Base-by-base conservation (phyloP, 805 yeast species). In the Candida qinlingensis region DNA sequence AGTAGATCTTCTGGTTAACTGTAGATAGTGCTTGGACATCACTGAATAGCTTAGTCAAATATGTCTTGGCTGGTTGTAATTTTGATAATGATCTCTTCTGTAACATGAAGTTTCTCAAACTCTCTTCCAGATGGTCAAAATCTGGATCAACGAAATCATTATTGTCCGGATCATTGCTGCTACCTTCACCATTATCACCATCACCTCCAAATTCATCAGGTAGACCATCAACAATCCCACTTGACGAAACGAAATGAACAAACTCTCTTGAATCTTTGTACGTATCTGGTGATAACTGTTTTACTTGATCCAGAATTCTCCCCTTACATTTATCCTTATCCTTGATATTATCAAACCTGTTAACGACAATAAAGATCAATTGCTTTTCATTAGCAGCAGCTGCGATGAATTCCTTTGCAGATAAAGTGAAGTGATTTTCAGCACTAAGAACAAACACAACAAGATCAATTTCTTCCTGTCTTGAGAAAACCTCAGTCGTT, bases 391-490 rank as follows among this genome's bases (percentile, higher is more conserved):
- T 82, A 1, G 97, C 90, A 1, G 97, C 96, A 37, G 87, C 80
- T 2, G 92, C 75, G 46, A 94, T 88, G 61, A 94, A 95, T 61
- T 94, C 99, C 56, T 88, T 85, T 0, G 97, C 98, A 0, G 96
- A 87, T 49, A 90, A 71, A 0, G 99, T 94, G 63, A 94, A 86
- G 62, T 94, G 97, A 60, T 94, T 95, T 61, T 91, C 98, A 0
- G 99, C 96, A 64, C 85, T 87, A 3, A 94, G 96, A 3, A 95
- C 98, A 71, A 94, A 95, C 1, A 94, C 92, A 4, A 94, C 96
- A 55, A 94, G 74, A 64, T 94, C 99, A 53, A 94, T 94, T 61
- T 94, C 99, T 61, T 94, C 98, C 69, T 94, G 98, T 51, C 97
- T 80, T 2, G 97, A 85, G 64, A 92, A 91, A 0, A 94, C 90